Evolutionary conservation across 2,329 filamentous ascomycete genomes (phyloP), one percentile per base, ranked within the genome.

Genomic region (Phyllachora maydis): DNA sequence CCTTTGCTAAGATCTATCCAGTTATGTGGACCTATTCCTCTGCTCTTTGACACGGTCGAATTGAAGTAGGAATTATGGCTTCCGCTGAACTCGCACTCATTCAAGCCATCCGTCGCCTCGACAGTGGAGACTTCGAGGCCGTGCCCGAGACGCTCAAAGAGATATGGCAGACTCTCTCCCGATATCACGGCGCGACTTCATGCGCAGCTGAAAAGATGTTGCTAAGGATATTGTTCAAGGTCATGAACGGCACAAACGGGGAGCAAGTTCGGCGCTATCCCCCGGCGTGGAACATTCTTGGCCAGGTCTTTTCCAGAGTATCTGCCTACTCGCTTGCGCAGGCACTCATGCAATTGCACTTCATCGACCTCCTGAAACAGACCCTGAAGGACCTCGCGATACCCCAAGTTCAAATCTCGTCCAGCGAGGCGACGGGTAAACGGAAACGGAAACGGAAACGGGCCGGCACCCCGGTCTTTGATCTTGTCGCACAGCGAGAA

Each of bases 271-370:
- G 64, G 34, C 51, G 62, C 30, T 65, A 57, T 34, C 59, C 63
- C 22, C 40, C 61, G 24, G 53, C 63, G 7, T 73, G 67, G 75
- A 54, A 50, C 15, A 56, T 81, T 17, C 42, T 82, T 13, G 52
- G 54, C 21, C 59, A 58, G 28, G 52, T 74, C 22, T 57, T 78
- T 25, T 50, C 56, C 23, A 50, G 66, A n/a, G 64, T 85, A 11
- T 71, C 77, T 0, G 50, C 68, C 0, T 69, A 74, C 21, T 70
- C 66, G 8, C 54, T 78, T 13, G 75, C 77, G 6, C 68, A 69
- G 28, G 67, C 75, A 4, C 55, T 91, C 5, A 68, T 65, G 12
- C 70, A 82, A 28, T 58, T 71, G 27, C 60, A 65, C 21, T 78
- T 90, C 25, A 47, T 76, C 16, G 46, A 49, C 1, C 61, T 79